Percentiles rank a stretch among this genome's conserved stretches.
These are phyloP conservation scores for Gyrodon lividus DNA, from an alignment of 768 basidiomycete species.

Conservation along the genomic window DNA sequence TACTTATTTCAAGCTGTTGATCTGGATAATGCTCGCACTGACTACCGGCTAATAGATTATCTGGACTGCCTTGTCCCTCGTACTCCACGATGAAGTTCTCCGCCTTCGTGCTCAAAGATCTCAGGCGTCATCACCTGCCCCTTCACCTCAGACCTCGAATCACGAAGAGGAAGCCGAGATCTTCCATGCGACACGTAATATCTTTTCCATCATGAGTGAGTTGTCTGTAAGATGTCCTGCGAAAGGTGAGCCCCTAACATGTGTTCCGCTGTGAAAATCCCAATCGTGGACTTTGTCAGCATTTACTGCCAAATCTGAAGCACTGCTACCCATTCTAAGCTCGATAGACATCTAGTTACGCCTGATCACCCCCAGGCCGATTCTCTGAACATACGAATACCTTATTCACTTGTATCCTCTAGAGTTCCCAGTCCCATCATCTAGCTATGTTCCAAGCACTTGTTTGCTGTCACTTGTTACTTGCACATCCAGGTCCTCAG, in stretches of 20 bases:
- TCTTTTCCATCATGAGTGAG: slow-evolving; percentile 16
- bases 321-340: slow-evolving; percentile 22
- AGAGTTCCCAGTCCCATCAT: neutral
- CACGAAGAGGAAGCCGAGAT: slow-evolving; percentile 12
- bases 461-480: neutral
- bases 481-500: neutral
- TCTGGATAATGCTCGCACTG: neutral
- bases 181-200: slow-evolving; percentile 11
- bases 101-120: slow-evolving; percentile 13
- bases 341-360: slow-evolving; percentile 12
- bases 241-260: slow-evolving; percentile 16
- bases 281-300: slow-evolving; percentile 8
- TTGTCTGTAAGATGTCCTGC: slow-evolving; percentile 18
- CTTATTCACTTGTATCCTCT: neutral
- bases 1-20: neutral
- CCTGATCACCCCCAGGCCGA: neutral
- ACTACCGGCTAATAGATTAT: slow-evolving; percentile 14
- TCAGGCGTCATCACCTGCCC: neutral
- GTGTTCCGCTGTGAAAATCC: neutral
- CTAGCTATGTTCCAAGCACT: neutral
- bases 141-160: neutral
- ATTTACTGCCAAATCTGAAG: slow-evolving; percentile 25
- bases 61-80: slow-evolving; percentile 23
- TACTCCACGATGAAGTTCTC: slow-evolving; percentile 21
- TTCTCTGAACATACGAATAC: neutral